phyloP scores from a whole-genome alignment of 805 yeast genomes.

The Zygoascus tannicola region DNA sequence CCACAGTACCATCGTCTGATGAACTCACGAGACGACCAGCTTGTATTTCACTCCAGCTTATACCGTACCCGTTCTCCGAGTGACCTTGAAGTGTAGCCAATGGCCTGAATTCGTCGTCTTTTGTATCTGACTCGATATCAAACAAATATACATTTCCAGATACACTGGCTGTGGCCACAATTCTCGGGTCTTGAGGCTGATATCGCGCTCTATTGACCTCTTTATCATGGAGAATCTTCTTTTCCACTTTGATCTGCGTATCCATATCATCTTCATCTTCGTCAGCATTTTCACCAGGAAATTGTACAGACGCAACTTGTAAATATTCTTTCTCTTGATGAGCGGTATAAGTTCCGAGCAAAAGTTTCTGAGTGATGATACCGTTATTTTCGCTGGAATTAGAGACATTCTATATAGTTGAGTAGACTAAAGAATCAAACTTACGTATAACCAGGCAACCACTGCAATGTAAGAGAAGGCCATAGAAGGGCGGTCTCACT shows the following conservation, averaged over 20 bases:
- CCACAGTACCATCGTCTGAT: conserved; percentile 57
- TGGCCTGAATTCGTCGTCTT: conserved; percentile 6
- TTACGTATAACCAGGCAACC: conserved; percentile 42
- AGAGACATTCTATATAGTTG: background rate
- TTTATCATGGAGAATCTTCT: conserved; percentile 53
- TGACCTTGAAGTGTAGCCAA: conserved; percentile 32
- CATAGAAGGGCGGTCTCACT: conserved; percentile 58
- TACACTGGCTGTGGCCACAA: conserved; percentile 47
- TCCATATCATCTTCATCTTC: conserved; percentile 2
- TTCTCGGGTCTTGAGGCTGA: conserved; percentile 38
- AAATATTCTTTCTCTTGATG: conserved; percentile 17
- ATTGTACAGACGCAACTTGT: conserved; percentile 12
- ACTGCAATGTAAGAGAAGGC: conserved; percentile 65
- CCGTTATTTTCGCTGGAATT: conserved; percentile 3
- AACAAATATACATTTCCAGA: conserved; percentile 28
- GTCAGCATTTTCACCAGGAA: conserved; percentile 9
- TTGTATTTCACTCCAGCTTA: conserved; percentile 51
- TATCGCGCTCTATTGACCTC: conserved; percentile 57
- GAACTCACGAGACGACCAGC: conserved; percentile 47
- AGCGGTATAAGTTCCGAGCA: conserved; percentile 17
- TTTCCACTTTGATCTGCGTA: conserved; percentile 21
- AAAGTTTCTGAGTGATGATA: conserved; percentile 10
- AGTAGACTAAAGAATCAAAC: conserved; percentile 3
- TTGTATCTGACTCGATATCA: conserved; percentile 9
- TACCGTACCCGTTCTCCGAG: conserved; percentile 55